Base-by-base conservation (phyloP, 2,329 filamentous ascomycete species). In the Phyllachora maydis region DNA sequence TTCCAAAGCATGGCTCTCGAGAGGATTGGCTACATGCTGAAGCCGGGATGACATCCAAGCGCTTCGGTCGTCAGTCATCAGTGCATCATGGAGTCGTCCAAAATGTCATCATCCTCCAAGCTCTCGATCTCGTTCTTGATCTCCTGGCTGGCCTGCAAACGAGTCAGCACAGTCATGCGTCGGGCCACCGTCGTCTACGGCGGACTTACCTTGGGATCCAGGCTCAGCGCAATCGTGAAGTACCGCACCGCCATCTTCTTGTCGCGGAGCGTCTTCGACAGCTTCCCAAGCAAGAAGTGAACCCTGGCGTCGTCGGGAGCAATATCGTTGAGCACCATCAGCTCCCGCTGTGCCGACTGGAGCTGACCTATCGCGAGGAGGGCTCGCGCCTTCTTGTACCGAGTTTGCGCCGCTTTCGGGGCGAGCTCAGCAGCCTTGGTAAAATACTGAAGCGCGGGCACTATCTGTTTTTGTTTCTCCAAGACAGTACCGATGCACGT, bases 121-220 rank as follows among this genome's bases (percentile, higher is more conserved):
- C 72, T 74, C 53, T 95, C 85, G 52, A 98, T 93, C 11, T 81
- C 82, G 44, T 92, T 82, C 50, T 95, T 98, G 49, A 98, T 93
- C 46, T 82, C 75, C 32, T 78, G 74, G 33, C 79, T 82, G 37
- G 85, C 81, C 83, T 92, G 11, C 5, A 13, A 14, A 24, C 8
- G 14, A 9, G 27, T 42, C 35, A 48, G 44, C 26, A 25, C 28
- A 26, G 16, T 15, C 17, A 14, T 6, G 11, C n/a, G 10, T 12
- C 16, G 3, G 6, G 12, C 5, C 7, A 14, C 3, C 2, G 12
- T 5, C 14, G 4, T n/a, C 11, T 10, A 11, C 14, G 21, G 4
- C 8, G 6, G 11, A 43, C 59, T 42, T 56, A 90, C 85, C 71
- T 95, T 95, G 15, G 85, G 88, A 55, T 98, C 88, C 39, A 98